Conservation (phyloP, 768 basidiomycete species). For the Dacryopinax primogenitus region DNA sequence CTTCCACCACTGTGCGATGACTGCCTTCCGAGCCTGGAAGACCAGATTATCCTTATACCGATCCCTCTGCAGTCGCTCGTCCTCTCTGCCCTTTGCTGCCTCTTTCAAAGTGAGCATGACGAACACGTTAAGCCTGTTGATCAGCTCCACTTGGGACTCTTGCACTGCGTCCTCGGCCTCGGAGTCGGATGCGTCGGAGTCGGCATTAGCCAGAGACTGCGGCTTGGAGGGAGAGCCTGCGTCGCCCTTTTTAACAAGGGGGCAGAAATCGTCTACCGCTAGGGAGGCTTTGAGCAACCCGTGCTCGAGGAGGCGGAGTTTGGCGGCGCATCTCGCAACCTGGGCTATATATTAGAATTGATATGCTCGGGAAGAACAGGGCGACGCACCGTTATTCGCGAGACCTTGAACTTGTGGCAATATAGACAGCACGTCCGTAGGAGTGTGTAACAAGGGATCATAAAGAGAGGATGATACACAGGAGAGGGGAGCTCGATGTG, state of each 20-base stretch:
- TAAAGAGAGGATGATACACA: conserved; percentile 93
- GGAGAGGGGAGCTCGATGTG: conserved; percentile 94
- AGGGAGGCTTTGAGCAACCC: conserved; percentile 76
- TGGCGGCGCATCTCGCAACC: conserved; percentile 73
- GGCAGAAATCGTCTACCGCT: conserved; percentile 54
- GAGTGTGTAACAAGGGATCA: conserved; percentile 77
- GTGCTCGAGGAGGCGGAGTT: conserved; percentile 75
- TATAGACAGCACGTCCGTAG: conserved; percentile 82
- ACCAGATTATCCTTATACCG: conserved; percentile 80
- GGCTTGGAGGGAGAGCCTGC: background rate
- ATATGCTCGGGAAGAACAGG: background rate
- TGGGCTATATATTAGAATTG: too few species aligned
- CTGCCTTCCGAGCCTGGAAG: conserved; percentile 71
- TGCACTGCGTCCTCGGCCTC: conserved; percentile 32
- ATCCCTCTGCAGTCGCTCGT: conserved; percentile 48
- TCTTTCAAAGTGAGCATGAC: conserved; percentile 40
- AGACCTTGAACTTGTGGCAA: conserved; percentile 84
- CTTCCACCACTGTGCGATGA: conserved; percentile 72
- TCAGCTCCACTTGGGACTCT: conserved; percentile 53
- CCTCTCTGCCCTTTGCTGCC: conserved; percentile 25
- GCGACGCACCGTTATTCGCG: conserved; percentile 49
- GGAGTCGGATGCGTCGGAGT: conserved; percentile 31
- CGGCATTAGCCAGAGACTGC: conserved; percentile 24
- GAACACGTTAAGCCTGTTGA: conserved; percentile 49
- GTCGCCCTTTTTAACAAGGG: conserved; percentile 23